A percentile compares a stretch with the other conserved stretches of the same genome.
Conservation (phyloP, 345 rosid species). For the Noccaea caerulescens region DNA sequence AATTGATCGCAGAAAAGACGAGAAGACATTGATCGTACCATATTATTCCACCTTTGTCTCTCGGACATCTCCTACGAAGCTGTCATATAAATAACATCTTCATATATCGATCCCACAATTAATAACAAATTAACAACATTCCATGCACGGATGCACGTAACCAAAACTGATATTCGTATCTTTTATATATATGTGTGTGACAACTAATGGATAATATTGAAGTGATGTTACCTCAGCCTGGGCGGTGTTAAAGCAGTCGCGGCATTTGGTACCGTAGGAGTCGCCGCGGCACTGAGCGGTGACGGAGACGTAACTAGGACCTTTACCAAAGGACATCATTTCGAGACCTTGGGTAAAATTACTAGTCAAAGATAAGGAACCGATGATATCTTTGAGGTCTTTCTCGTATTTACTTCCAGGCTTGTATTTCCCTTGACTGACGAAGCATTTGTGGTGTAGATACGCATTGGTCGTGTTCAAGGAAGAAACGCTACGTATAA, state of each 20-base stretch:
- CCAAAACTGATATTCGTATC: too few relatives aligned
- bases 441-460: slow-evolving; percentile 26
- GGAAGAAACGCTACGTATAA: slow-evolving; percentile 5
- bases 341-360: slow-evolving; percentile 39
- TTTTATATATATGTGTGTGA: neutral
- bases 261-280: too few relatives aligned
- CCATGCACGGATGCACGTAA: too few relatives aligned
- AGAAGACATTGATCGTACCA: slow-evolving; percentile 59
- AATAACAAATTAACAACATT: too few relatives aligned
- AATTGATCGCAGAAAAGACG: slow-evolving; percentile 43
- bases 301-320: slow-evolving; percentile 34
- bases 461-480: slow-evolving; percentile 29
- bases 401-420: slow-evolving; percentile 21
- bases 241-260: too few relatives aligned
- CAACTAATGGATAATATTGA: neutral
- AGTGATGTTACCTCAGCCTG: too few relatives aligned
- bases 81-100: too few relatives aligned
- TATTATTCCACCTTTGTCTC: slow-evolving; percentile 46
- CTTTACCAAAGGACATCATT: slow-evolving; percentile 24
- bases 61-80: slow-evolving; percentile 8
- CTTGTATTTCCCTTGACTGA: slow-evolving; percentile 23
- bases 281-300: too few relatives aligned
- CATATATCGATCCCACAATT: too few relatives aligned
- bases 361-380: neutral
- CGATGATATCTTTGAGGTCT: neutral